Evolutionary conservation across 2,329 filamentous ascomycete genomes (phyloP), one percentile per base, ranked within the genome.

Genomic region (Ceratocystis colombiana): DNA sequence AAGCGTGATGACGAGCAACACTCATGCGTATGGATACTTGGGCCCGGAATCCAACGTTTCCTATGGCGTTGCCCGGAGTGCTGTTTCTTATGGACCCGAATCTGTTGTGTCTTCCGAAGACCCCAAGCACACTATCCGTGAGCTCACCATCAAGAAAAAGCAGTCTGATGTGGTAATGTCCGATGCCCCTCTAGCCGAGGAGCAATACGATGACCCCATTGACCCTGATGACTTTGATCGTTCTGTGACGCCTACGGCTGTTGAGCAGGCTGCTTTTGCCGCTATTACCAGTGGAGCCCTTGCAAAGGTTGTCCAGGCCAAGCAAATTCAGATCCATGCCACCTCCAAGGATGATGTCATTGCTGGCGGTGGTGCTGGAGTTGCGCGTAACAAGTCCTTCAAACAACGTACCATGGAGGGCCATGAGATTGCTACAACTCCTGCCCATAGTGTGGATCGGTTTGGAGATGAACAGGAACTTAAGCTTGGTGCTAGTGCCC

Each of bases 401-500:
- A 87, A 86, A 73, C 83, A 87, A 71, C 82, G 84, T 41, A 82
- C 84, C 1, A 77, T 82, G 72, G 79, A 82, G 61, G 81, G 80
- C 6, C 80, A 79, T 66, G 77, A 79, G 61, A 82, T 81, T 30
- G 78, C 79, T 67, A 80, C 78, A 68, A 82, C 82, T 37, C 82
- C 83, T 1, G 78, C 81, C 5, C 82, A 84, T 69, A 86, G 83
- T 70, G 75, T 84, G 17, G 83, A 86, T 69, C 78, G 79, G 45
- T 76, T 84, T n/a, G 78, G 83, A 22, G 79, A 82, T 4, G 55
- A 64, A 0, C 20, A 63, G 12, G 61, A 66, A 7, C 78, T 79
- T 0, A 81, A 82, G 70, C 79, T 95, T 79, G 82, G 82, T 50
- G 83, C 87, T 55, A 90, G 81, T 73, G 87, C 86, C 61, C 74